These are phyloP conservation scores for Hura crepitans DNA, from an alignment of 441 rosid genomes.

Conservation along the genomic window DNA sequence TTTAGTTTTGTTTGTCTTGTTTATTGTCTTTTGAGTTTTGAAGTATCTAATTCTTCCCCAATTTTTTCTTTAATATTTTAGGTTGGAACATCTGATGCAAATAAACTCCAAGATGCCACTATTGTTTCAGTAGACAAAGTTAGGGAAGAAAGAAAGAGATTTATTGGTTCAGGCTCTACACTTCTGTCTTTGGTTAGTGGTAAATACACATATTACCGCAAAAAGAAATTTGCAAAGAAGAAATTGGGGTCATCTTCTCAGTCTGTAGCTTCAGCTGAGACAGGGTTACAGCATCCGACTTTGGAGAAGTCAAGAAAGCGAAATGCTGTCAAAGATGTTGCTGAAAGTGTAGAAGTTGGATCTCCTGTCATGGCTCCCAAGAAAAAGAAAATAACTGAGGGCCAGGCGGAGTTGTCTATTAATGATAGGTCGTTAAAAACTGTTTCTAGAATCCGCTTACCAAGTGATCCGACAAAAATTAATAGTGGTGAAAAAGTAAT, in stretches of 20 bases:
- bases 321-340: slow-evolving; percentile 22
- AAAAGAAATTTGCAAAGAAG: slow-evolving; percentile 45
- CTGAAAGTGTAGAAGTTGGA: slow-evolving; percentile 25
- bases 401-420: slow-evolving; percentile 31
- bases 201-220: slow-evolving; percentile 49
- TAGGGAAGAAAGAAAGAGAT: slow-evolving; percentile 31
- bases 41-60: background rate
- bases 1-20: slow-evolving; percentile 2
- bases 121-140: slow-evolving; percentile 16
- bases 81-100: slow-evolving; percentile 28
- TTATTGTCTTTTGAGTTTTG: background rate
- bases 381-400: slow-evolving; percentile 33
- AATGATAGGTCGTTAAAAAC: slow-evolving; percentile 32
- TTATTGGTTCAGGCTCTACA: slow-evolving; percentile 22
- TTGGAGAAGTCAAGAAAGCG: slow-evolving; percentile 42
- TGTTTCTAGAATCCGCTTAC: slow-evolving; percentile 25
- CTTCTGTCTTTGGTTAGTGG: slow-evolving; percentile 29
- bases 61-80: slow-evolving; percentile 25
- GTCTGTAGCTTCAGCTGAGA: slow-evolving; percentile 26
- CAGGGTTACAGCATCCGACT: slow-evolving; percentile 28
- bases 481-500: slow-evolving; percentile 34
- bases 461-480: slow-evolving; percentile 31
- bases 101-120: slow-evolving; percentile 20
- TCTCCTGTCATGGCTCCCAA: slow-evolving; percentile 30
- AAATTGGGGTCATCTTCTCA: slow-evolving; percentile 41